These are phyloP conservation scores for Citrus cavaleriei DNA, from an alignment of 345 rosid species.

Conservation along the genomic window DNA sequence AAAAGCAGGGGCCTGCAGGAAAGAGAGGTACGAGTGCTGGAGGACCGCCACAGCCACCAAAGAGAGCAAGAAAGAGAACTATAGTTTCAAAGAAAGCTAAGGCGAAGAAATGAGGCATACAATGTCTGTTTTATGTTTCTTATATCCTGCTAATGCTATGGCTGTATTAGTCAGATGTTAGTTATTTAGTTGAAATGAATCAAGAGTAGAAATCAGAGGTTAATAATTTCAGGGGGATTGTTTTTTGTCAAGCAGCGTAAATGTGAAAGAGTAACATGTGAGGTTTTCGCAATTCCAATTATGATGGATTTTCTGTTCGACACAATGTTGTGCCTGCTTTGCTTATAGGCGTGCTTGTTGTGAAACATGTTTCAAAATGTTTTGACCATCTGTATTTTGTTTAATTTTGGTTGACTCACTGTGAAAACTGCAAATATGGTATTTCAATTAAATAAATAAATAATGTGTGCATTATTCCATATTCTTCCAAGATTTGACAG, in stretches of 20 bases:
- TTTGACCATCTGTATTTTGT: neutral
- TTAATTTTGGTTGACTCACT: neutral
- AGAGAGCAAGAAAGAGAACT: conserved; percentile 31
- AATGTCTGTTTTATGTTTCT: neutral
- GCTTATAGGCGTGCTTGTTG: neutral
- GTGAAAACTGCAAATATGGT: neutral
- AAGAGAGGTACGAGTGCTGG: conserved; percentile 56
- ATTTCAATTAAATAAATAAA: neutral
- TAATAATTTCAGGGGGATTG: neutral
- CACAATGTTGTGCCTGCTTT: neutral
- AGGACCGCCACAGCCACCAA: conserved; percentile 50
- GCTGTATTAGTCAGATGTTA: neutral
- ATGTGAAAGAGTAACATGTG: neutral
- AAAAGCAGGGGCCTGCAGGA: conserved; percentile 45
- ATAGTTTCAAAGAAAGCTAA: conserved; percentile 42
- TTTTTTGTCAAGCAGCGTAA: neutral
- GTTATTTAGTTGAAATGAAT: neutral
- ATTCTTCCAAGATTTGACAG: neutral
- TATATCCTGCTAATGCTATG: neutral
- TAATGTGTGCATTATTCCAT: neutral
- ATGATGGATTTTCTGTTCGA: neutral
- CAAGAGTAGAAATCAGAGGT: neutral
- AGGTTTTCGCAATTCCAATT: neutral
- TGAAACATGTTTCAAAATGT: neutral
- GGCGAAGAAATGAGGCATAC: conserved; percentile 35